Evolutionary conservation across 768 basidiomycete genomes (phyloP).

Genomic region (Cystobasidium ongulense): DNA sequence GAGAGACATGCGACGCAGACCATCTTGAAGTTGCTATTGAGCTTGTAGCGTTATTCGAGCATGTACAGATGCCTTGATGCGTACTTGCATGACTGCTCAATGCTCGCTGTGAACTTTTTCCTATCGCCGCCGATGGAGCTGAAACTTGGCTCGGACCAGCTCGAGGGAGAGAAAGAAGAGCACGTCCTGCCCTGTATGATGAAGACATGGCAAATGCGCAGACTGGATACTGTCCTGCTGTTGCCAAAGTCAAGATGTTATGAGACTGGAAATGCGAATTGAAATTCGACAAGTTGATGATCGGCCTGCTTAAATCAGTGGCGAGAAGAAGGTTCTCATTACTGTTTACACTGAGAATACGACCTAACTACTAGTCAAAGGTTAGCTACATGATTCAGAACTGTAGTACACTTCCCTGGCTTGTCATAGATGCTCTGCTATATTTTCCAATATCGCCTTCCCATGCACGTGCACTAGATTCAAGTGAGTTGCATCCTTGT

Average conservation of each 20-base stretch:
- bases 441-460: background rate
- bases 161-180: background rate
- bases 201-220: background rate
- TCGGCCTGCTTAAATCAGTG: too few relatives aligned
- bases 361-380: too few relatives aligned
- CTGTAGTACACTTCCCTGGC: too few relatives aligned
- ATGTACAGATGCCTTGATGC: background rate
- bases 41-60: background rate
- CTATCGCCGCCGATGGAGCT: background rate
- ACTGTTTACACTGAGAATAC: too few relatives aligned
- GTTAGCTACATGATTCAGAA: too few relatives aligned
- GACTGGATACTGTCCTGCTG: background rate
- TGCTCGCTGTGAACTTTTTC: constrained; percentile 3
- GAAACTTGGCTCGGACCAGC: constrained; percentile 6
- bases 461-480: background rate
- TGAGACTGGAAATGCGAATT: too few relatives aligned
- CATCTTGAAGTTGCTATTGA: background rate
- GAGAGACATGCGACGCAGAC: background rate
- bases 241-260: background rate
- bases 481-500: background rate
- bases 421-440: background rate
- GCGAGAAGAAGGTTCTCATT: too few relatives aligned
- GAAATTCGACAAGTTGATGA: too few relatives aligned
- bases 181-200: background rate
- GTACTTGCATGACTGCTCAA: background rate